Conservation (phyloP, 2,329 filamentous ascomycete species). For the Penicillium sp. region DNA sequence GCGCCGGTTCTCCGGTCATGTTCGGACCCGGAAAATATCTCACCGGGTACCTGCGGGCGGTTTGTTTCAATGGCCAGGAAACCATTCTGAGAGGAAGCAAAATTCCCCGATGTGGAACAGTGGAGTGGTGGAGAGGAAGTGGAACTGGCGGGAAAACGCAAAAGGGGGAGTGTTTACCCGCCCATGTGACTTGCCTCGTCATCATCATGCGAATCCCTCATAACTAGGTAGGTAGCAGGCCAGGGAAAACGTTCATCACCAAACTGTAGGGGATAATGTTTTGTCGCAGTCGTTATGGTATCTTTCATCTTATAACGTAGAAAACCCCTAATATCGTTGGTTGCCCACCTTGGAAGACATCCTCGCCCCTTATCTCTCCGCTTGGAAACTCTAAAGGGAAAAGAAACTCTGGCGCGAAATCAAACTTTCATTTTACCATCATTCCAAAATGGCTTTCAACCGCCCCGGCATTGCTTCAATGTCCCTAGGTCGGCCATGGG, state of each 20-base stretch:
- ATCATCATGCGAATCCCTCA: neutral
- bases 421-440: neutral
- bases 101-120: neutral
- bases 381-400: neutral
- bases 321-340: neutral
- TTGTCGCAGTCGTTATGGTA: slow-evolving; percentile 2
- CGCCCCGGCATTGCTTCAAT: slow-evolving; percentile 69
- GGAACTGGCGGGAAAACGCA: slow-evolving; percentile 10
- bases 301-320: neutral
- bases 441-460: slow-evolving; percentile 22
- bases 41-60: neutral
- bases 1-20: neutral
- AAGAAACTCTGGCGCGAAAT: neutral
- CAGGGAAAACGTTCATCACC: slow-evolving; percentile 2
- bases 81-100: neutral
- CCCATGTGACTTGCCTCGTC: slow-evolving; percentile 4
- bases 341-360: neutral
- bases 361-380: neutral
- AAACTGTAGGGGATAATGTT: slow-evolving; percentile 11
- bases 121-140: slow-evolving; percentile 1
- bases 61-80: neutral
- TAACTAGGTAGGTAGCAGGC: neutral
- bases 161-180: slow-evolving; percentile 11
- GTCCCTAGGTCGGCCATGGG: slow-evolving; percentile 70
- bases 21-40: neutral